Evolutionary conservation across 2,329 filamentous ascomycete species (phyloP).

Genomic region (Aspergillus fischeri): DNA sequence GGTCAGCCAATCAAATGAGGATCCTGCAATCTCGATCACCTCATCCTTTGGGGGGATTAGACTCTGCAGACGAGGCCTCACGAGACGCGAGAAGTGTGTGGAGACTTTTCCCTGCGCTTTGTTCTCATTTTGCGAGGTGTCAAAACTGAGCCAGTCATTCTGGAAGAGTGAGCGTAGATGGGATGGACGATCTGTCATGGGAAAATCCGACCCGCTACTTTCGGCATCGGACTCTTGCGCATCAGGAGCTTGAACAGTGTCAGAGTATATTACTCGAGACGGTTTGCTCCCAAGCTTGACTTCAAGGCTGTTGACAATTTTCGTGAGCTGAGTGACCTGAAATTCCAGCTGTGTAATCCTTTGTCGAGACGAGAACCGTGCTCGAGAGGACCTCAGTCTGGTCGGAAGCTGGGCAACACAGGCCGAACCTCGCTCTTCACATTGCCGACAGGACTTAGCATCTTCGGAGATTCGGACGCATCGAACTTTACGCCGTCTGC

Average conservation of each 20-base stretch:
- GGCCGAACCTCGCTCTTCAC: conserved; percentile 11
- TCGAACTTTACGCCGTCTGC: conserved; percentile 17
- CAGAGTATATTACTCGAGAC: neutral
- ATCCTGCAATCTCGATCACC: conserved; percentile 5
- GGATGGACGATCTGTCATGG: conserved; percentile 7
- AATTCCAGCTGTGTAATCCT: conserved; percentile 17
- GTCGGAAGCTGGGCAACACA: conserved; percentile 13
- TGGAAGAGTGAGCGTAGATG: conserved; percentile 16
- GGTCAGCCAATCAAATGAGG: conserved; percentile 13
- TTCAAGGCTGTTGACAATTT: conserved; percentile 9
- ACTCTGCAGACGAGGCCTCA: conserved; percentile 11
- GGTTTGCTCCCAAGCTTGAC: conserved; percentile 6
- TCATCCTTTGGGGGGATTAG: conserved; percentile 13
- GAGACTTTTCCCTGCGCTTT: conserved; percentile 5
- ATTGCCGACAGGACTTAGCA: conserved; percentile 13
- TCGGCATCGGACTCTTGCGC: conserved; percentile 11
- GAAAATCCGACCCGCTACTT: conserved; percentile 10
- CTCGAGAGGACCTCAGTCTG: conserved; percentile 3
- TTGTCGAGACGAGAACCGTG: conserved; percentile 12
- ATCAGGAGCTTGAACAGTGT: neutral
- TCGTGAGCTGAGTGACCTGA: conserved; percentile 12
- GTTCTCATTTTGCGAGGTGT: conserved; percentile 3
- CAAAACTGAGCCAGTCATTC: conserved; percentile 17
- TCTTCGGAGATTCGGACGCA: conserved; percentile 14
- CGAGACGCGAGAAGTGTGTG: conserved; percentile 2